Base-by-base conservation (phyloP, 2,329 filamentous ascomycete species). In the Zopfia rhizophila region DNA sequence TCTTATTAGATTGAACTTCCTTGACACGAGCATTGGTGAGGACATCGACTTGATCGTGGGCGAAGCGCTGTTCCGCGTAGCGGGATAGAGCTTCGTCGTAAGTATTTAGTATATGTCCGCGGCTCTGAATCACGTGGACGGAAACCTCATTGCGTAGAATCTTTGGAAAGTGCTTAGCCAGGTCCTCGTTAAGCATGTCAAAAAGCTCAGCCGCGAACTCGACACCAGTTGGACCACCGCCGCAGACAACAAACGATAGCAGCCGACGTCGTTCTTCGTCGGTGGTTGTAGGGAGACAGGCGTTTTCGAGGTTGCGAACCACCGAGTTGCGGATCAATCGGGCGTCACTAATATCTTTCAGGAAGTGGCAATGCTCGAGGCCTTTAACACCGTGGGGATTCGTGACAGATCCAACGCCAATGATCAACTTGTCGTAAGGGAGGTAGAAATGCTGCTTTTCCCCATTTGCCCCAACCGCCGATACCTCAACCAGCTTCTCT, bases 141-240 rank as follows among this genome's bases (percentile, higher is more conserved):
- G 94, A 97, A 36, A 99, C 96, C 70, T 99, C 91, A 68, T 97
- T 97, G 51, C 94, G 86, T n/a, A 99, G 75, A 21, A 99, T 84
- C 53, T 86, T 87, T 2, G 94, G 94, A 72, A 96, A 99, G 60
- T 89, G 85, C 39, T 82, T 79, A 30, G 87, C 87, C 30, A 99
- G 74, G 68, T 99, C 94, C 70, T 99, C 95, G 65, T 99, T 99
- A 12, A 99, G 80, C 71, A 99, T 86, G 72, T 99, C 94, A 69
- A 89, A 97, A 5, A 99, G 81, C 69, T 99, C 94, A 5, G 94
- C 94, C 1, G 95, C 95, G 63, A 99, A 99, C 70, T 99, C 94
- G 24, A 99, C 94, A 50, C 94, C 94, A 0, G 94, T 99, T 3
- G 94, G 94, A 0, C 94, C 94, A 61, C 94, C 94, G 41, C 94